A percentile compares a stretch with the other conserved stretches of the same genome.
phyloP scores from a whole-genome alignment of 192 early-diverging fungal genomes.

The Linderina pennispora region DNA sequence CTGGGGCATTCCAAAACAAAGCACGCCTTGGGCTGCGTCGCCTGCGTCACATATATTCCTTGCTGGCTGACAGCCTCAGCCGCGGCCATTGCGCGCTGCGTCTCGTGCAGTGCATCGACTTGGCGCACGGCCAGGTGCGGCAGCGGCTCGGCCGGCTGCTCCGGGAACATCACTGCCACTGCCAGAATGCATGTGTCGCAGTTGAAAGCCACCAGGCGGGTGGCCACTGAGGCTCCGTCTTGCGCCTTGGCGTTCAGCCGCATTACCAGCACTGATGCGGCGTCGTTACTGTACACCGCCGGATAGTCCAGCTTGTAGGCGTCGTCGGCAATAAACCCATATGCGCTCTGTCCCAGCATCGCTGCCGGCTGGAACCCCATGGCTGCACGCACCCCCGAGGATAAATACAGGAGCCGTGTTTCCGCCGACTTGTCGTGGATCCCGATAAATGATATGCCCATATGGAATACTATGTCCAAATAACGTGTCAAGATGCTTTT shows the following conservation, averaged over 20 bases:
- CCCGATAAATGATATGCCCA: constrained; percentile 2
- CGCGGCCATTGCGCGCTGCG: neutral
- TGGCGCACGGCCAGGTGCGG: neutral
- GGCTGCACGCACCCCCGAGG: constrained; percentile 3
- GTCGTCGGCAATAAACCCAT: constrained; percentile 2
- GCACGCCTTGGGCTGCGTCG: neutral
- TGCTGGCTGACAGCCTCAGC: too few species aligned
- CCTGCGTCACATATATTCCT: neutral
- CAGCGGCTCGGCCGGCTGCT: neutral
- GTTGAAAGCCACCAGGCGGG: constrained; percentile 1
- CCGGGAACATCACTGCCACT: constrained; percentile 1
- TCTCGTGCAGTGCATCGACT: neutral
- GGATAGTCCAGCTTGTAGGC: neutral
- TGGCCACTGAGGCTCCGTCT: neutral
- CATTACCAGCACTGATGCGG: constrained; percentile 2
- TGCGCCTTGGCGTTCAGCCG: neutral
- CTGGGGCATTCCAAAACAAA: neutral
- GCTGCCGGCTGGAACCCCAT: constrained; percentile 1
- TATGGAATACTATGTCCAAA: neutral
- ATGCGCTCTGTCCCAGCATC: constrained; percentile 9
- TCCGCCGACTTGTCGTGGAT: constrained; percentile 11
- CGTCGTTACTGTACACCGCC: neutral
- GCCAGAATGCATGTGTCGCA: constrained; percentile 6
- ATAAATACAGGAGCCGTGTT: constrained; percentile 6
- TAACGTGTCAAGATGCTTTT: neutral